Conservation (phyloP, 208 protist species). For the Leishmania amazonensis region DNA sequence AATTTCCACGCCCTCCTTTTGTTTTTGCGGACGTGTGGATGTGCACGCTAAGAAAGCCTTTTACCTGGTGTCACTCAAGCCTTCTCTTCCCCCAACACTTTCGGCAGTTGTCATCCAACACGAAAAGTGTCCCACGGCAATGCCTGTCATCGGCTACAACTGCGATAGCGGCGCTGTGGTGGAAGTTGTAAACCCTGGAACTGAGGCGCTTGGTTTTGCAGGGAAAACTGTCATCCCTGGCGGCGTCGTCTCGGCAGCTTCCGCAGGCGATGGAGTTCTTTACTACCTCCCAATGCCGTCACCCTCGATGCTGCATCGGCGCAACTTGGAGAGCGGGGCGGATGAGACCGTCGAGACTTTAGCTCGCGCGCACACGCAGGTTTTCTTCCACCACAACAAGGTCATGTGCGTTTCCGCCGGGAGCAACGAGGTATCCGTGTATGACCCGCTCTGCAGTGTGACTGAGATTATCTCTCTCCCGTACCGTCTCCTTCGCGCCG, state of each 20-base stretch:
- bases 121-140: neutral
- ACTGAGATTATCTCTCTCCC: conserved; percentile 50
- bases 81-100: neutral
- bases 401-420: conserved; percentile 45
- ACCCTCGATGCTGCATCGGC: conserved; percentile 32
- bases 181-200: conserved; percentile 12
- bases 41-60: no score
- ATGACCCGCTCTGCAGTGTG: conserved; percentile 58
- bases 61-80: neutral
- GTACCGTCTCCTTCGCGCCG: conserved; percentile 36
- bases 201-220: neutral
- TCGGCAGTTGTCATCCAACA: no score
- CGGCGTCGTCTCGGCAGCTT: conserved; percentile 27
- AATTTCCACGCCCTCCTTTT: neutral
- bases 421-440: conserved; percentile 35
- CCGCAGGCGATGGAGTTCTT: conserved; percentile 36
- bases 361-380: conserved; percentile 24
- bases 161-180: conserved; percentile 20
- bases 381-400: conserved; percentile 67
- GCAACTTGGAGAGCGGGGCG: conserved; percentile 4
- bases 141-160: conserved; percentile 31
- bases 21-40: neutral
- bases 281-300: conserved; percentile 48
- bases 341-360: conserved; percentile 23
- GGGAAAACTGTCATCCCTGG: conserved; percentile 15